Conservation (phyloP, 306 rosid genomes). For the Castanea crenata region DNA sequence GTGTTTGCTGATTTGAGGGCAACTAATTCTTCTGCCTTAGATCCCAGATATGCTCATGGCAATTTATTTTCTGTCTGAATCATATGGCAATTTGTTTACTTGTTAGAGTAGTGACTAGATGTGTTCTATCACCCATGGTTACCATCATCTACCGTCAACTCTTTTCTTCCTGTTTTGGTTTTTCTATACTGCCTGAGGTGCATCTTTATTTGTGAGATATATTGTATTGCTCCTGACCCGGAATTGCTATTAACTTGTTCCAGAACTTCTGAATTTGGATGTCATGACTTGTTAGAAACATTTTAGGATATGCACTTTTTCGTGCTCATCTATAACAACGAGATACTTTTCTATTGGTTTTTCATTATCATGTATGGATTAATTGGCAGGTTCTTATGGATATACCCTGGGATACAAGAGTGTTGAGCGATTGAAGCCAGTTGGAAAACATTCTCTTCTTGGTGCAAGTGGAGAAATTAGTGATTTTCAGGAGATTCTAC, state of each 20-base stretch:
- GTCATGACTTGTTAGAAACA: not conserved
- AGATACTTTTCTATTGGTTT: not conserved
- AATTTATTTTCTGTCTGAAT: too few species aligned
- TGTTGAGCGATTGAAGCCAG: conserved; percentile 73
- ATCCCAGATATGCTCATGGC: too few species aligned
- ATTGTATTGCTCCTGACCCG: not conserved
- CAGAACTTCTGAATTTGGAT: too few species aligned
- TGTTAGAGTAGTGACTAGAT: too few species aligned
- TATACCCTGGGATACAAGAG: conserved; percentile 92
- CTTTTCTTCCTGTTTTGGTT: too few species aligned
- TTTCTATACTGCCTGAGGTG: not conserved
- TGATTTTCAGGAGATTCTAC: conserved; percentile 84
- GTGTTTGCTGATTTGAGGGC: too few species aligned
- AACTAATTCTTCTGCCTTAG: too few species aligned
- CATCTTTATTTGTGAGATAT: not conserved
- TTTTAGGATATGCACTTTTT: not conserved
- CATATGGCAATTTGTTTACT: too few species aligned
- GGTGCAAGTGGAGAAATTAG: conserved; percentile 97
- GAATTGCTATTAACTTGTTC: not conserved
- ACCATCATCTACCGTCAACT: too few species aligned
- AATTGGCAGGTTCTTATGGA: conserved; percentile 77
- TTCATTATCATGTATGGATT: not conserved
- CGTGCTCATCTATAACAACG: too few species aligned
- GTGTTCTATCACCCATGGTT: too few species aligned
- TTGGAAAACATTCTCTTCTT: conserved; percentile 85